Conservation (phyloP, 179 eudicot species). For the Sideroxylon spinosum region DNA sequence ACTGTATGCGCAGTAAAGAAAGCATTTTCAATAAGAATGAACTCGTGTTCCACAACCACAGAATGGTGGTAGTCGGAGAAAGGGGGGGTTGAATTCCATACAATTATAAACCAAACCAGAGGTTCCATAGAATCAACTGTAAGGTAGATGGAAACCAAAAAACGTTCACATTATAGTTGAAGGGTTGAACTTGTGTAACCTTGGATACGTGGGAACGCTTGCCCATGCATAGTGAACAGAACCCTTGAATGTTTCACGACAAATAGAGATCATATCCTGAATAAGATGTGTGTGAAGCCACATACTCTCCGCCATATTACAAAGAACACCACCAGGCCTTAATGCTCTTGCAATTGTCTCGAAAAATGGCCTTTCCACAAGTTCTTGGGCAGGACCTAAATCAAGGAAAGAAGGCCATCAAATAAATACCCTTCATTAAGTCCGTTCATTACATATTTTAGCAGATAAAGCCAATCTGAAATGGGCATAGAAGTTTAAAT, state of each 20-base stretch:
- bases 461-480: background rate
- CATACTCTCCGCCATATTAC: constrained; percentile 99
- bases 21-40: background rate
- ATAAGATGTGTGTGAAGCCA: constrained; percentile 99
- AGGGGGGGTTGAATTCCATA: background rate
- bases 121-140: background rate
- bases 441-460: background rate
- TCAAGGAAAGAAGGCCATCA: constrained; percentile 7
- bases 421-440: background rate
- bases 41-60: background rate
- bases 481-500: background rate
- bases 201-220: constrained; percentile 95
- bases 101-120: background rate
- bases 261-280: constrained; percentile 74
- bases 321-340: constrained; percentile 95
- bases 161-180: background rate
- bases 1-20: constrained; percentile 35
- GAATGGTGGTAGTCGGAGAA: background rate
- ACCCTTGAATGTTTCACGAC: constrained; percentile 76
- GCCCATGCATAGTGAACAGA: constrained; percentile 98
- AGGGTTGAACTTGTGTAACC: constrained; percentile 37
- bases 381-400: constrained; percentile 91
- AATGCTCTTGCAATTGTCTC: constrained; percentile 77
- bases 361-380: constrained; percentile 88
- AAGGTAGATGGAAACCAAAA: background rate